phyloP scores from a whole-genome alignment of 345 rosid species.

The Eutrema yunnanense region DNA sequence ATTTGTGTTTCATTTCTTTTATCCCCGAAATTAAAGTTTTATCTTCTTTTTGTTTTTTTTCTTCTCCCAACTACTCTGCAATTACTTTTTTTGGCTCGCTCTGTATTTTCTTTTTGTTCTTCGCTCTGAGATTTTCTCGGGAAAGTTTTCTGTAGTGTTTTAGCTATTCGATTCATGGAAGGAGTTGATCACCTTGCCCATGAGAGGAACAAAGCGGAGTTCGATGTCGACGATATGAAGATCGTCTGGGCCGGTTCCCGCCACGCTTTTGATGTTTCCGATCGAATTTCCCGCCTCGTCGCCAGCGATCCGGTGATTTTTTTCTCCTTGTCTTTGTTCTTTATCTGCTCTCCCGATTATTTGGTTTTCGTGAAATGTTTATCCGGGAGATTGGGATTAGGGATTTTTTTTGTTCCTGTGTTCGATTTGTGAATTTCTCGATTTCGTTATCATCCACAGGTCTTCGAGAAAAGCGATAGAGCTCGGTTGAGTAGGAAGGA shows the following conservation, averaged over 20 bases:
- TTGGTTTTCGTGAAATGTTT: background rate
- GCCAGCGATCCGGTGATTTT: constrained; percentile 80
- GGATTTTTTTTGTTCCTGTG: background rate
- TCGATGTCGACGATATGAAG: constrained; percentile 89
- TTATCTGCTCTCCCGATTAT: background rate
- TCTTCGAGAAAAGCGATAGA: constrained; percentile 72
- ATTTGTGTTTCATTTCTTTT: background rate
- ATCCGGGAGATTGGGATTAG: background rate
- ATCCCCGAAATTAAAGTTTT: background rate
- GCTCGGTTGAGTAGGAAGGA: constrained; percentile 71
- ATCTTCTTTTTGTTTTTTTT: background rate
- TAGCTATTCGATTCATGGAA: constrained; percentile 28
- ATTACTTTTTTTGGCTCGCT: background rate
- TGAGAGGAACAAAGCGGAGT: constrained; percentile 75
- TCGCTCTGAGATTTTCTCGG: background rate
- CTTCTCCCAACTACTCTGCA: constrained; percentile 1
- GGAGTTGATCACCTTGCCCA: constrained; percentile 56
- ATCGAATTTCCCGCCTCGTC: constrained; percentile 84
- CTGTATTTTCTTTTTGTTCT: background rate
- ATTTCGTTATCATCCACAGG: constrained; percentile 31
- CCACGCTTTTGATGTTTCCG: constrained; percentile 65
- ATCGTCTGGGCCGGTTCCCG: constrained; percentile 96
- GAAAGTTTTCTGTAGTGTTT: background rate
- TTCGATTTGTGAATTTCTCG: constrained; percentile 1
- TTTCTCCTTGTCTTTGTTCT: background rate